Conservation (phyloP, 352 stramenopile species). For the Lagenidium giganteum region DNA sequence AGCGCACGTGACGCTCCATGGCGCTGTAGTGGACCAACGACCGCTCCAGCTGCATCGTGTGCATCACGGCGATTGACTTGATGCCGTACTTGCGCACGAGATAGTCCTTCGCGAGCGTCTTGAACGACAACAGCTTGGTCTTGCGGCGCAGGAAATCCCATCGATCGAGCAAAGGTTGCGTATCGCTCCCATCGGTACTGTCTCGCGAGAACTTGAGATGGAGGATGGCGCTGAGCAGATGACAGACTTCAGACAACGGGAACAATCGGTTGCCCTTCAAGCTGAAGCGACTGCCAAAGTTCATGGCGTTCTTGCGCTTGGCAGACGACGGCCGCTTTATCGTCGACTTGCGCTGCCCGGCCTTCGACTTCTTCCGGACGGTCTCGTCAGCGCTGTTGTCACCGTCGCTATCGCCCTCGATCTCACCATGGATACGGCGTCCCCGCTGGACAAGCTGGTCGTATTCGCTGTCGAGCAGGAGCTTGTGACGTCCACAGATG, state of each 20-base stretch:
- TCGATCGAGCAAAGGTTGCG: slow-evolving; percentile 19
- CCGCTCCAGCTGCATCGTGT: slow-evolving; percentile 60
- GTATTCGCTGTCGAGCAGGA: too few relatives aligned
- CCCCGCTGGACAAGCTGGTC: too few relatives aligned
- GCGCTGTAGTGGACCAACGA: slow-evolving; percentile 51
- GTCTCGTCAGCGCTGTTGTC: too few relatives aligned
- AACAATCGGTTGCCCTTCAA: too few relatives aligned
- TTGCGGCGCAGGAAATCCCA: slow-evolving; percentile 28
- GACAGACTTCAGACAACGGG: slow-evolving; percentile 48
- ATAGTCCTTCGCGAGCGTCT: slow-evolving; percentile 52
- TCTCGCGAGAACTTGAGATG: slow-evolving; percentile 63
- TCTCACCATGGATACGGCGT: too few relatives aligned
- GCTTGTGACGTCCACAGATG: too few relatives aligned
- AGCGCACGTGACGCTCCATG: slow-evolving; percentile 42
- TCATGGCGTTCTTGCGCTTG: slow-evolving; percentile 42
- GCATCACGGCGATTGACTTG: slow-evolving; percentile 66
- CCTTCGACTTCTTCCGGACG: too few relatives aligned
- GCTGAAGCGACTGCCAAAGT: slow-evolving; percentile 25
- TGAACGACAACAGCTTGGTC: slow-evolving; percentile 30
- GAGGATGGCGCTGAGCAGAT: slow-evolving; percentile 50
- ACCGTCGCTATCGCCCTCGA: too few relatives aligned
- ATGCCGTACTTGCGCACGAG: slow-evolving; percentile 68
- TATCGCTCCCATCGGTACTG: slow-evolving; percentile 18
- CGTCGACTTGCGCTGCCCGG: too few relatives aligned
- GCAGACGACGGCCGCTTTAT: slow-evolving; percentile 22